Percentiles rank a stretch among this genome's conserved stretches.
phyloP scores from a whole-genome alignment of 2,329 filamentous ascomycete genomes.

The Rhynchosporium agropyri region DNA sequence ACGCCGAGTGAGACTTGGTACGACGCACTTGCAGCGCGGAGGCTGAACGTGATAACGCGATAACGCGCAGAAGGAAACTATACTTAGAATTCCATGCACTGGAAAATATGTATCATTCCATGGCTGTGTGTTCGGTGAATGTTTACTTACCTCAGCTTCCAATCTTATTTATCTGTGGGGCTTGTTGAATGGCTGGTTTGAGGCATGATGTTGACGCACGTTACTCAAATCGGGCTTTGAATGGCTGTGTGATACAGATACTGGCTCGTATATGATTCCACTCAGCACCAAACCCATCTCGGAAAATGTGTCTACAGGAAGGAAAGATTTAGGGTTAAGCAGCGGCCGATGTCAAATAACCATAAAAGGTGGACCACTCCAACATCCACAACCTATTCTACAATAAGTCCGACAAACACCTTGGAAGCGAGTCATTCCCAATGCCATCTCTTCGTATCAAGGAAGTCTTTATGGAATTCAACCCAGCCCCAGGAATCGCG shows the following conservation, averaged over 20 bases:
- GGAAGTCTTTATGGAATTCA: no score
- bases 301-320: neutral
- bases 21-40: neutral
- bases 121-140: no score
- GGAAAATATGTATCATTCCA: no score
- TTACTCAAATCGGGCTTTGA: neutral
- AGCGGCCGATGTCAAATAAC: conserved; percentile 1
- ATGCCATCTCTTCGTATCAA: no score
- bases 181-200: no score
- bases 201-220: no score
- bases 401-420: neutral
- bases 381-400: neutral
- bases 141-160: no score
- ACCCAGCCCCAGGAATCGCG: neutral
- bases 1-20: conserved; percentile 3
- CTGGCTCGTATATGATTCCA: no score
- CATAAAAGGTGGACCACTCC: conserved; percentile 1
- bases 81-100: no score
- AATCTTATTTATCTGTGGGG: no score
- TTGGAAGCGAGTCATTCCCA: no score
- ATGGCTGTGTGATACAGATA: no score
- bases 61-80: neutral
- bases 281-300: neutral
- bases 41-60: neutral
- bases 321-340: conserved; percentile 5